Evolutionary conservation across 768 basidiomycete genomes (phyloP), one percentile per base, ranked within the genome.

Genomic region (Termitomyces sp.): DNA sequence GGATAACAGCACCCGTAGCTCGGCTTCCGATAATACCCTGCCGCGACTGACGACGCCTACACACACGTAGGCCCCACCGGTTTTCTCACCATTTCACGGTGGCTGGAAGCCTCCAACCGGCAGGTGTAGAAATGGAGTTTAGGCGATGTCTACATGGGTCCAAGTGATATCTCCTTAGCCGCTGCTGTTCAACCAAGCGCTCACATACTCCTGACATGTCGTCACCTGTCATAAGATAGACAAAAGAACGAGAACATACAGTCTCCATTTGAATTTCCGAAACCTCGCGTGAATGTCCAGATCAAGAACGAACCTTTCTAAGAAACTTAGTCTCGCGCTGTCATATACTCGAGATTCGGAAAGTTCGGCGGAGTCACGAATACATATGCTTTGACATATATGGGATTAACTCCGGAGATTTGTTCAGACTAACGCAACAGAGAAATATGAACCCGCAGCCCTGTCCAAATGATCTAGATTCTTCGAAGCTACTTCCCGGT

Each of bases 1-100:
- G 91, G 76, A 71, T 49, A 33, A 46, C 26, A 33, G 46, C 36
- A 48, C 45, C 48, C 46, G 22, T 22, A 46, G 48, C 38, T 58
- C 50, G 57, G 58, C 50, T 47, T 54, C 61, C 45, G 60, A 61
- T 16, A 53, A 41, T 30, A 28, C 35, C 24, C 48, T 44, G 44
- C 55, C 63, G 52, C 46, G 28, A 48, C 26, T 16, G 36, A 32
- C 20, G 24, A 51, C 26, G 41, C 9, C 24, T 38, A 24, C 47
- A 33, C 52, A 38, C 24, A 61, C 62, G 10, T 54, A 56, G 40
- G 57, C 60, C 50, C 57, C 61, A 18, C 51, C 58, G 56, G 50
- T 51, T 26, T 26, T 16, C 11, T 20, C n/a, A 40, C 18, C 51
- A 26, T 20, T 28, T 7, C 18, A 40, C 16, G 26, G 51, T 26